Base-by-base conservation (phyloP, 768 basidiomycete genomes). In the Roridomyces roridus region DNA sequence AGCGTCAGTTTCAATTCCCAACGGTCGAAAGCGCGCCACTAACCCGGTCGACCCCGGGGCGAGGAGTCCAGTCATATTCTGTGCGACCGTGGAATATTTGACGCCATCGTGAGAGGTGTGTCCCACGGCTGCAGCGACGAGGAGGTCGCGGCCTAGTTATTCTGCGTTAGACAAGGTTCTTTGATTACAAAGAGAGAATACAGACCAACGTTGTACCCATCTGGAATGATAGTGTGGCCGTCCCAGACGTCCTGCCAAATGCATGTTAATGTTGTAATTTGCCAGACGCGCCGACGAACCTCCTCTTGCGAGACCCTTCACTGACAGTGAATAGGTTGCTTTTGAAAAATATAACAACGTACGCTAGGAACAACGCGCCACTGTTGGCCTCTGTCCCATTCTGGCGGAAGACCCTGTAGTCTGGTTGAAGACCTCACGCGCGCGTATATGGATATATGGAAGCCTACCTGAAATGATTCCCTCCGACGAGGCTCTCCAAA, bases 401-500 rank as follows among this genome's bases (percentile, higher is more conserved):
- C 65, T 83, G 82, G 41, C 71, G 73, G 60, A 62, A 82, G 5
- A 78, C 68, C 29, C 78, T 78, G 55, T 6, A 23, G 12, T n/a
- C n/a, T n/a, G n/a, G n/a, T n/a, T n/a, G n/a, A 21, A 18, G 35
- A 12, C 2, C 11, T 35, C 25, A 17, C 11, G 39, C 15, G 18
- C 9, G 24, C 25, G 15, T 18, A 12, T 4, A 21, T 12, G 11
- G 10, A 24, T 6, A 20, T n/a, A 21, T 17, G 6, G 6, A 40
- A 10, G 31, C 49, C 25, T 28, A 29, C 59, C 59, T 55, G 40
- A 60, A 60, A 44, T 60, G 59, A 39, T 60, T 60, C 4, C 59
- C 91, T 5, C 90, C 90, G 34, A 85, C 63, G 42, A 91, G 75
- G 11, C 83, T 84, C 67, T 92, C 88, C 49, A 81, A 61, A 67